Base-by-base conservation (phyloP, 257 asterid genomes). In the Solanum microdontum region DNA sequence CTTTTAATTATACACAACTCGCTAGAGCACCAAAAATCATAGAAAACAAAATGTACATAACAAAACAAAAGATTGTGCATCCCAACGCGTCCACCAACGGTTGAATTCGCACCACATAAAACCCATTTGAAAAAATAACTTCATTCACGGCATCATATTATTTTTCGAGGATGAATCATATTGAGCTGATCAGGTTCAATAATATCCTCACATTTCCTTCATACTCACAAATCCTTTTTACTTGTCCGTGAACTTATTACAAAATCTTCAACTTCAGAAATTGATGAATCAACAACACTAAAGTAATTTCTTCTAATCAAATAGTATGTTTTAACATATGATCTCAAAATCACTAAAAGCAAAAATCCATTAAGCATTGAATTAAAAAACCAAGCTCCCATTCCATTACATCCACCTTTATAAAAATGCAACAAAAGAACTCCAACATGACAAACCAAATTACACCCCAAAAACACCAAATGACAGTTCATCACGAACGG, bases 381-480 rank as follows among this genome's bases (percentile, higher is more conserved):
- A 86, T 94, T 94, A 91, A 96, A 92, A 9, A 88, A 90, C 98
- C 98, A 96, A 0, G 98, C 98, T 4, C 98, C 96, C 94, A 96
- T 94, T 62, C 98, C 98, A 73, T 94, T 96, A 86, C 98, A 96
- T 12, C 98, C 98, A 0, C 98, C 98, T 87, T 93, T 94, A 83
- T 40, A 86, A 28, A 91, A 92, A 91, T 96, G 96, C 86, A 96
- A 60, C 6, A 92, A 77, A 11, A 94, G 80, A 11, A 94, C 98
- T 19, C 95, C 95, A 0, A 93, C 4, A 79, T 94, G 95, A 93
- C 97, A 95, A 0, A 72, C 89, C 70, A 90, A 37, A 26, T 92
- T 94, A 55, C 90, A 87, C 0, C 87, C 86, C 87, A 92, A 84
- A 90, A 96, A 32, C 7, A 86, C 8, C 3, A 92, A 66, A 84